Percentiles rank a stretch among this genome's conserved stretches.
These are phyloP conservation scores for Solanum virginianum DNA, from an alignment of 257 asterid species.

Conservation along the genomic window DNA sequence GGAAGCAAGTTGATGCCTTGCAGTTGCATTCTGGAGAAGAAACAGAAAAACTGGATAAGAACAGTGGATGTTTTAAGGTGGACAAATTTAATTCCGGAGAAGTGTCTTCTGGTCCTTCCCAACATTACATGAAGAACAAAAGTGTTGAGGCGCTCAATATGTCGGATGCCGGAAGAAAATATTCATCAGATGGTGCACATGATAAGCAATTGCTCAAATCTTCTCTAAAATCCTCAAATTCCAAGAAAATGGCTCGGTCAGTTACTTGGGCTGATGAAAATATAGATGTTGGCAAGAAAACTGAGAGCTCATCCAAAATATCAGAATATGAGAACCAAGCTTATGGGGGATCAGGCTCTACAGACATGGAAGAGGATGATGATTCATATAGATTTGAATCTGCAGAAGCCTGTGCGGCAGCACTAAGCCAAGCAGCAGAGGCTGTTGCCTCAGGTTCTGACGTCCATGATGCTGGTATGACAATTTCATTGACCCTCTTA, in stretches of 20 bases:
- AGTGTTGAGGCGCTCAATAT: constrained; percentile 9
- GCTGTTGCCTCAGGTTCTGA: constrained; percentile 67
- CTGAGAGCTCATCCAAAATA: constrained; percentile 8
- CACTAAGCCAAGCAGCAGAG: constrained; percentile 70
- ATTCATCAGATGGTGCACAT: constrained; percentile 8
- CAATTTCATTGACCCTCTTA: background rate
- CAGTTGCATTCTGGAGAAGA: constrained; percentile 18
- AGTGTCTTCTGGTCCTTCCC: constrained; percentile 17
- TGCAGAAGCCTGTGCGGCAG: constrained; percentile 90
- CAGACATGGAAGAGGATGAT: constrained; percentile 20
- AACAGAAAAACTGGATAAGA: constrained; percentile 5
- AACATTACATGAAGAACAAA: background rate
- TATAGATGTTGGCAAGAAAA: constrained; percentile 2
- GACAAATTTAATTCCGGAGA: constrained; percentile 18
- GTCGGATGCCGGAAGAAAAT: constrained; percentile 8
- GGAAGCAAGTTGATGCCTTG: constrained; percentile 19
- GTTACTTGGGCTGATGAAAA: constrained; percentile 87
- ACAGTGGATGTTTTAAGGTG: background rate
- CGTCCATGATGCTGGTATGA: constrained; percentile 64
- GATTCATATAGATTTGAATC: constrained; percentile 45
- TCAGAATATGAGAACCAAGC: constrained; percentile 13
- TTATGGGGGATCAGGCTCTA: constrained; percentile 9
- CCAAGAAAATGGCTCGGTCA: constrained; percentile 35
- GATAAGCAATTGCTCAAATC: constrained; percentile 25
- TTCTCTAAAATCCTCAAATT: constrained; percentile 55